Percentiles rank a stretch among this genome's conserved stretches.
These are phyloP conservation scores for Rubia balearica DNA, from an alignment of 305 asterid species.

Conservation along the genomic window DNA sequence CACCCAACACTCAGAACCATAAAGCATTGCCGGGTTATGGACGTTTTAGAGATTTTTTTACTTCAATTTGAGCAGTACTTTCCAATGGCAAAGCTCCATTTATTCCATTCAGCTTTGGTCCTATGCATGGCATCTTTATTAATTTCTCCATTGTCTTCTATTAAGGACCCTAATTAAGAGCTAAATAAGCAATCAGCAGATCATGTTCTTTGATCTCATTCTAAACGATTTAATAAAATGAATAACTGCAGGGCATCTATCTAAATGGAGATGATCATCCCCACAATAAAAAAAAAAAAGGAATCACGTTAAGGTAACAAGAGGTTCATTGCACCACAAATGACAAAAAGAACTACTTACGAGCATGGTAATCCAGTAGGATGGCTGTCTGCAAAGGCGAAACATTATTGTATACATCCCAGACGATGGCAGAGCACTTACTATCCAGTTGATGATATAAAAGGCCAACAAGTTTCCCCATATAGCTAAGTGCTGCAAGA, in stretches of 20 bases:
- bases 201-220: neutral
- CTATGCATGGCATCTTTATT: too few species aligned
- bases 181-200: neutral
- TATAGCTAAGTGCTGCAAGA: constrained; percentile 78
- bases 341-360: constrained; percentile 39
- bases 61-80: too few species aligned
- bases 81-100: too few species aligned
- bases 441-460: constrained; percentile 79
- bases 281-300: neutral
- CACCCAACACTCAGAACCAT: too few species aligned
- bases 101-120: too few species aligned
- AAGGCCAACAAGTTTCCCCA: constrained; percentile 91
- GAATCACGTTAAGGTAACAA: neutral
- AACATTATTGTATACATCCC: constrained; percentile 90
- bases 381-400: constrained; percentile 81
- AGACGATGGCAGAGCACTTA: constrained; percentile 74
- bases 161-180: neutral
- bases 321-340: constrained; percentile 5
- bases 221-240: neutral
- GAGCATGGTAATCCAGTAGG: constrained; percentile 78
- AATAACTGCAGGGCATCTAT: neutral
- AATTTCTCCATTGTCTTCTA: too few species aligned
- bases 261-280: neutral
- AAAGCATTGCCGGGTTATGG: too few species aligned
- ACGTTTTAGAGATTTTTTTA: too few species aligned